These are phyloP conservation scores for Diaporthe sp. DNA, from an alignment of 2,329 filamentous ascomycete species.

Conservation along the genomic window DNA sequence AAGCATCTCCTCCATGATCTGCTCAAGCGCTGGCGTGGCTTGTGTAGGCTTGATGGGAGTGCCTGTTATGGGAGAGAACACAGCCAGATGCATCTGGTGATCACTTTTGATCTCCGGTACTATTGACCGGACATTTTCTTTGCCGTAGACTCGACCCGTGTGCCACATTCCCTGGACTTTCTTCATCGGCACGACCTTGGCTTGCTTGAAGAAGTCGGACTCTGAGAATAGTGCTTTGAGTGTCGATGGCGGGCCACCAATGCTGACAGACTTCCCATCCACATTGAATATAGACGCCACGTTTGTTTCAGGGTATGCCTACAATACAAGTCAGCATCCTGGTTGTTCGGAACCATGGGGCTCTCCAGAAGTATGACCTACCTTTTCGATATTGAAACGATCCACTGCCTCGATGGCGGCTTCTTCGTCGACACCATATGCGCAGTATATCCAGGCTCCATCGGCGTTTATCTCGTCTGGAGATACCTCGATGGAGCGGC, in stretches of 20 bases:
- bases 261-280: constrained; percentile 4
- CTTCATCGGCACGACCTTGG: background rate
- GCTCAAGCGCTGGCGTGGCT: background rate
- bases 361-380: background rate
- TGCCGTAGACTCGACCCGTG: background rate
- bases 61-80: background rate
- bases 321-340: background rate
- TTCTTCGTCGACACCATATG: background rate
- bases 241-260: constrained; percentile 1
- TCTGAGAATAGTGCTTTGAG: constrained; percentile 7
- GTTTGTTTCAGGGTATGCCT: constrained; percentile 12
- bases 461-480: constrained; percentile 13
- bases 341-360: too few species aligned
- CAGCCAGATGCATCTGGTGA: background rate
- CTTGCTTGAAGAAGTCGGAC: background rate
- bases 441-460: constrained; percentile 14
- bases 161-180: constrained; percentile 22
- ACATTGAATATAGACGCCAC: constrained; percentile 15
- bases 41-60: background rate
- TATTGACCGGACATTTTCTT: background rate
- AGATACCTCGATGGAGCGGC: constrained; percentile 4
- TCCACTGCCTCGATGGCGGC: background rate
- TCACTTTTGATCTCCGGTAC: background rate
- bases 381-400: background rate
- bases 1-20: constrained; percentile 24